Percentiles rank a stretch among this genome's conserved stretches.
phyloP scores from a whole-genome alignment of 257 asterid species.

The Capsicum pubescens region DNA sequence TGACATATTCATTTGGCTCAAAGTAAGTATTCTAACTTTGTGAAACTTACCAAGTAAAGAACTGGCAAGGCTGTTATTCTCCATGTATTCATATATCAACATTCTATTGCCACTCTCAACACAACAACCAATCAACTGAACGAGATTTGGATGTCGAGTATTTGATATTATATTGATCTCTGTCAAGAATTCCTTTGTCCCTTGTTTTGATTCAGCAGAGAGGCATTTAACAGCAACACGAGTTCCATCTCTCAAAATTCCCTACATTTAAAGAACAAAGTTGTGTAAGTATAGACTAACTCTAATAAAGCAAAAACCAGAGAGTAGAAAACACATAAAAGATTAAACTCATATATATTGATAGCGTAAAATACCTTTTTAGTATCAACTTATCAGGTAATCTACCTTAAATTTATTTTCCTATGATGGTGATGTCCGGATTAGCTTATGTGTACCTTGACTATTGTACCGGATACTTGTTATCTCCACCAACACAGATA shows the following conservation, averaged over 20 bases:
- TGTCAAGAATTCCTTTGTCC: constrained; percentile 72
- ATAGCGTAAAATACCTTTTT: neutral
- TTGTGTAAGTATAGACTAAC: neutral
- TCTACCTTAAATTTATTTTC: neutral
- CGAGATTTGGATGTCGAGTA: constrained; percentile 72
- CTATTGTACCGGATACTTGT: neutral
- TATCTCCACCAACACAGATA: neutral
- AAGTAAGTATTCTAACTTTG: neutral
- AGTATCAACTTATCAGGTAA: neutral
- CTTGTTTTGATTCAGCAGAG: constrained; percentile 82
- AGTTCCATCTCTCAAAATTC: constrained; percentile 78
- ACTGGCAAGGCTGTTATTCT: constrained; percentile 75
- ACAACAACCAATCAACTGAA: constrained; percentile 77
- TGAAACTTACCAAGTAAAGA: constrained; percentile 56
- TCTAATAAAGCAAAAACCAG: neutral
- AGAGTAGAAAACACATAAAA: neutral
- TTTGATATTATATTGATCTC: constrained; percentile 70
- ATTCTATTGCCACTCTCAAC: constrained; percentile 64
- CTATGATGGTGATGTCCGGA: neutral
- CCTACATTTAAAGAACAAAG: constrained; percentile 49
- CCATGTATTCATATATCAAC: constrained; percentile 78
- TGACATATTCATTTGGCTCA: neutral
- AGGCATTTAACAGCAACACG: constrained; percentile 75
- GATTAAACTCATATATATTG: neutral
- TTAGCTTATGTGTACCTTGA: neutral